Evolutionary conservation across 345 rosid species (phyloP), one percentile per base, ranked within the genome.

Genomic region (Populus nigra): DNA sequence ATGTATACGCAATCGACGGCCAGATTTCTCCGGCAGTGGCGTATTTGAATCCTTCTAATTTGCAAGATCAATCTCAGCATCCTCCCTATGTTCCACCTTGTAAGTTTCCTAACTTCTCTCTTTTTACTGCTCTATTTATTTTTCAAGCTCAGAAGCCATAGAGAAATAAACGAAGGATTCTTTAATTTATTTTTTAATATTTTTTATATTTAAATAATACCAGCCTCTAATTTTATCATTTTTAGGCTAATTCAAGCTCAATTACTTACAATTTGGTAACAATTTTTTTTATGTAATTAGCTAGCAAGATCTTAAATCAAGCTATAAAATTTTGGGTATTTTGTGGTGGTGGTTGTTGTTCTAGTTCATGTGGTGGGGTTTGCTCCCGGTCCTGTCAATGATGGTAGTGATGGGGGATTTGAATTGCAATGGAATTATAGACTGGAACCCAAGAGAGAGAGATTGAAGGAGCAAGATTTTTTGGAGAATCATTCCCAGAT

Each of bases 21-120:
- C 94, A 88, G 88, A 76, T 85, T 86, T 81, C 92, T 20, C 90
- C 87, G 39, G 84, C 84, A 2, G 81, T 82, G 47, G 87, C 80
- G 12, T 88, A 82, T 70, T 81, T 79, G 72, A 79, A 49, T 77
- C 59, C 88, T 8, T 29, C 80, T 17, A 84, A 78, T 76, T 78
- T 91, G 65, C 93, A 83, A 59, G 91, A 90, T 73, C 91, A 85
- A 69, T 87, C 92, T 76, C 94, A 89, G 50, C 97, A 93, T 83
- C 92, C 93, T 87, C 95, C 98, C 1, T 92, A 92, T 67, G 76
- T 87, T 31, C 97, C 95, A 87, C 93, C 98, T 8, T 90, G 98
- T 94, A 89, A 80, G 43, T 57, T 75, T 72, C 72, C 79, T 41
- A 18, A 39, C 23, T 59, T 39, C 65, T 73, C 53, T 57, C 38